These are phyloP conservation scores for Starmerella potacharoeniae DNA, from an alignment of 805 yeast genomes.

Conservation along the genomic window DNA sequence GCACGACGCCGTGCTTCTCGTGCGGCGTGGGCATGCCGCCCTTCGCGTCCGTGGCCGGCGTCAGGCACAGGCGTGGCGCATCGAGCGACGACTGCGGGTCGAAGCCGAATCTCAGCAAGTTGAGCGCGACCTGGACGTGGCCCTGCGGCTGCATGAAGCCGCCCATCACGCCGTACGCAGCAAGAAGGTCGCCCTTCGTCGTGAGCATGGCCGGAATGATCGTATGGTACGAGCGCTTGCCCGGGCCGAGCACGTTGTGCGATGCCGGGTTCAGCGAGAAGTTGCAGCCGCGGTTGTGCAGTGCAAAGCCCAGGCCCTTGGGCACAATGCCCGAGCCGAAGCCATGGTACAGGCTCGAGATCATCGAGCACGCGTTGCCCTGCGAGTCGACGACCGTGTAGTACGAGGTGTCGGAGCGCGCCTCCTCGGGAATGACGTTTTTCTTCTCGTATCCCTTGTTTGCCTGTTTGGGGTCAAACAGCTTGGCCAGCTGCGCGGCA, in stretches of 20 bases:
- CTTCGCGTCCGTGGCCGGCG: conserved; percentile 42
- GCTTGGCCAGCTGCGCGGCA: conserved; percentile 39
- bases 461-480: conserved; percentile 34
- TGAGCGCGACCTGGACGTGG: conserved; percentile 64
- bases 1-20: conserved; percentile 33
- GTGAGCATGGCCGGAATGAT: conserved; percentile 77
- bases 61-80: conserved; percentile 59
- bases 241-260: conserved; percentile 52
- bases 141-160: conserved; percentile 83
- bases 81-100: conserved; percentile 67
- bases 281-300: conserved; percentile 70
- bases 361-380: conserved; percentile 75
- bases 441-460: conserved; percentile 38
- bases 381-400: conserved; percentile 51
- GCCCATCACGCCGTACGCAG: conserved; percentile 75
- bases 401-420: conserved; percentile 63
- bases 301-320: conserved; percentile 45
- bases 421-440: conserved; percentile 29
- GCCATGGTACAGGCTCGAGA: conserved; percentile 56
- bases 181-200: conserved; percentile 39
- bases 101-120: conserved; percentile 49
- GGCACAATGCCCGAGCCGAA: conserved; percentile 67
- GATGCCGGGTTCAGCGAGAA: conserved; percentile 50
- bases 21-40: conserved; percentile 48
- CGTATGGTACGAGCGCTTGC: conserved; percentile 70